phyloP scores from a whole-genome alignment of 345 rosid genomes.

The Leavenworthia alabamica region DNA sequence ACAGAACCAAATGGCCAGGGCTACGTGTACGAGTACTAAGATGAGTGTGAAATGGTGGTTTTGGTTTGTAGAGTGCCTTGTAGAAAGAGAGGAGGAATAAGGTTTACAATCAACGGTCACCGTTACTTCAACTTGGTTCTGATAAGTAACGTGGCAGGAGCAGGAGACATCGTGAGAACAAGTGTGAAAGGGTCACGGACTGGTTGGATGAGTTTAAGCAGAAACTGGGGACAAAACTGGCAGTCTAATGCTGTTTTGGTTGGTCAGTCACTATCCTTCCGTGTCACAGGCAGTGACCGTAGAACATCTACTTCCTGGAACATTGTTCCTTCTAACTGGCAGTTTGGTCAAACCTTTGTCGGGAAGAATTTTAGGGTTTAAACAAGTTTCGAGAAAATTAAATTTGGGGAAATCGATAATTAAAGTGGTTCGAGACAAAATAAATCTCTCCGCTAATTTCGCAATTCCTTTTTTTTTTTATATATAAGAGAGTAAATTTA shows the following conservation, averaged over 20 bases:
- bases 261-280: conserved; percentile 67
- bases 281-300: conserved; percentile 76
- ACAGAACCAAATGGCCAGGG: too few relatives aligned
- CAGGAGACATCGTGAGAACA: conserved; percentile 50
- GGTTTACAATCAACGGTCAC: conserved; percentile 57
- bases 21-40: too few relatives aligned
- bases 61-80: conserved; percentile 34
- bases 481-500: too few relatives aligned
- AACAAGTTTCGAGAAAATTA: conserved; percentile 12
- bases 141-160: conserved; percentile 59
- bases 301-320: conserved; percentile 79
- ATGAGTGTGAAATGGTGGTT: conserved; percentile 14
- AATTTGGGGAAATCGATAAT: conserved; percentile 5
- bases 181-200: conserved; percentile 50
- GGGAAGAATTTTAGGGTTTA: conserved; percentile 76
- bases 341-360: conserved; percentile 70
- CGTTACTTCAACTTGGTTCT: conserved; percentile 54
- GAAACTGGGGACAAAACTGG: conserved; percentile 77
- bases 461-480: conserved; percentile 4
- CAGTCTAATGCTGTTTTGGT: conserved; percentile 49
- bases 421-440: conserved; percentile 27
- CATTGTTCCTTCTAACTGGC: conserved; percentile 61
- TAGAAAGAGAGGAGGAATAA: conserved; percentile 54
- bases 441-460: conserved; percentile 32
- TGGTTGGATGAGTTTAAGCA: conserved; percentile 50